Evolutionary conservation across 2,329 filamentous ascomycete species (phyloP).

Genomic region (Neoarthrinium moseri): DNA sequence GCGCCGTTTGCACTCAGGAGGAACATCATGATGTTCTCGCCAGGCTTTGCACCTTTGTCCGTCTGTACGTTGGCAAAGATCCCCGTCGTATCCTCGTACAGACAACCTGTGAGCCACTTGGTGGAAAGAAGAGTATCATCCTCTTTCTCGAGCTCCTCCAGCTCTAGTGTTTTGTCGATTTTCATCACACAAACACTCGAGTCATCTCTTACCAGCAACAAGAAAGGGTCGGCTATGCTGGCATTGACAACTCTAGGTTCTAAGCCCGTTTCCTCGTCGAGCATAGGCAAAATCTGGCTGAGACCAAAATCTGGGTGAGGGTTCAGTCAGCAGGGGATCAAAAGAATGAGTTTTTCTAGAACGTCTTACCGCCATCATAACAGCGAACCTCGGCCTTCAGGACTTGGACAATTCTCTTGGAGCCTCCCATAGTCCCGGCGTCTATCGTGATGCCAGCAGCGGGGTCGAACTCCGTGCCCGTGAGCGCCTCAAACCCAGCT

Average conservation of each 20-base stretch:
- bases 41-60: constrained; percentile 36
- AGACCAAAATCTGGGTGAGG: constrained; percentile 79
- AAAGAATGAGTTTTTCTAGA: too few species aligned
- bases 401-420: constrained; percentile 82
- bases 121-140: constrained; percentile 55
- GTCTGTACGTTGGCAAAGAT: constrained; percentile 46
- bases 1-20: constrained; percentile 73
- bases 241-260: constrained; percentile 77
- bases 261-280: constrained; percentile 83
- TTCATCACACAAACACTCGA: constrained; percentile 75
- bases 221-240: constrained; percentile 83
- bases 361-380: constrained; percentile 78
- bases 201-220: constrained; percentile 82
- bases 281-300: constrained; percentile 87
- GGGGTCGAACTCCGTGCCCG: constrained; percentile 86
- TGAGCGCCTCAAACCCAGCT: constrained; percentile 70
- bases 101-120: constrained; percentile 79
- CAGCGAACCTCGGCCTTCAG: constrained; percentile 83
- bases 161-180: constrained; percentile 76
- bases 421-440: constrained; percentile 77
- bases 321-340: too few species aligned
- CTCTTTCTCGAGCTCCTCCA: constrained; percentile 75
- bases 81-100: constrained; percentile 69
- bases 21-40: constrained; percentile 67
- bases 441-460: constrained; percentile 85